Percentiles rank a stretch among this genome's conserved stretches.
Evolutionary conservation across 2,329 filamentous ascomycete species (phyloP).

Genomic region (Epichloe brachyelytri): DNA sequence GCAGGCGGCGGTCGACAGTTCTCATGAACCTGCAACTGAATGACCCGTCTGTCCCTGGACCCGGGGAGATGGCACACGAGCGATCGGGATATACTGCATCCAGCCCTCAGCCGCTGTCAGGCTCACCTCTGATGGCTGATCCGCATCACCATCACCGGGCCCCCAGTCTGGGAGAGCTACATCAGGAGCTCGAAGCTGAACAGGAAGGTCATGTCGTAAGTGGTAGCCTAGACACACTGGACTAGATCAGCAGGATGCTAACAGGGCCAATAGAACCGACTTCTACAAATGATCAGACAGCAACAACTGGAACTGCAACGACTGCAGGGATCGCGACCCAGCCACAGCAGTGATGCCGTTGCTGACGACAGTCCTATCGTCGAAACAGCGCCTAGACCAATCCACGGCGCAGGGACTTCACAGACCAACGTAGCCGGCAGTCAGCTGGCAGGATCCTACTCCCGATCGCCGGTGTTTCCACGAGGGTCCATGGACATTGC

Average conservation of each 20-base stretch:
- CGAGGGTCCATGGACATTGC: constrained; percentile 48
- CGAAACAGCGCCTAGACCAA: constrained; percentile 30
- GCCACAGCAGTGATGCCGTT: constrained; percentile 24
- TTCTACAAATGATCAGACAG: constrained; percentile 63
- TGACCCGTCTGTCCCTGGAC: constrained; percentile 52
- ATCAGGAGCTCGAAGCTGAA: constrained; percentile 68
- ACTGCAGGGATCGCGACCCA: constrained; percentile 35
- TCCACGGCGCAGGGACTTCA: constrained; percentile 23
- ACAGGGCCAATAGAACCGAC: constrained; percentile 44
- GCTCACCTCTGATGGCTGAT: constrained; percentile 36
- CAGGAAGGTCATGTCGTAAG: constrained; percentile 65
- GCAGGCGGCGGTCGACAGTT: constrained; percentile 53
- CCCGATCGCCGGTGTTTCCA: constrained; percentile 36
- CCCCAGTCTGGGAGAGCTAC: constrained; percentile 62
- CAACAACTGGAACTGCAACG: constrained; percentile 60
- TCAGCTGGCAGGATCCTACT: constrained; percentile 27
- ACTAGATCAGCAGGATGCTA: constrained; percentile 5
- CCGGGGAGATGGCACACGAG: constrained; percentile 53
- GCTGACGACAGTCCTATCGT: constrained; percentile 36
- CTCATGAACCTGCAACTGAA: constrained; percentile 64
- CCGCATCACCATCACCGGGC: constrained; percentile 55
- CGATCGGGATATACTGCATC: constrained; percentile 16
- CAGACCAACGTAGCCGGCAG: constrained; percentile 14
- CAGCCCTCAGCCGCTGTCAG: constrained; percentile 34
- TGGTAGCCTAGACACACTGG: constrained; percentile 4